Evolutionary conservation across 1,284 basidiomycete genomes (phyloP).

Genomic region (Ceratorhiza oryzae-sativae): DNA sequence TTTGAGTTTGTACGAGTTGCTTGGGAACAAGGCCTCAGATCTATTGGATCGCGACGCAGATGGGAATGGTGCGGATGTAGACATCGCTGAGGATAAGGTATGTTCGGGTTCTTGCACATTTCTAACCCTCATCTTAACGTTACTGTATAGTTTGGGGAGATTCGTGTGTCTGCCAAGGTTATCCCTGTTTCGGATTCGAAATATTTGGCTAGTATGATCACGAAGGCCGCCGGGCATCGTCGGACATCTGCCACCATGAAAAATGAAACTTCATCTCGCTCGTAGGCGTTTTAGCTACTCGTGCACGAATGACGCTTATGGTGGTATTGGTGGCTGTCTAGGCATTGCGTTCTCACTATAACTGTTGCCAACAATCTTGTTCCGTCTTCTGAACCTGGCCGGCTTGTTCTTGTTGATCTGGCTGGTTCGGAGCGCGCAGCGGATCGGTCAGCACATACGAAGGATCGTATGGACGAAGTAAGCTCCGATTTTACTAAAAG

Average conservation of each 20-base stretch:
- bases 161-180: constrained; percentile 30
- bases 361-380: constrained; percentile 50
- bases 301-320: not conserved
- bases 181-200: constrained; percentile 8
- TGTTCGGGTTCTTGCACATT: not conserved
- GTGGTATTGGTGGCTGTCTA: constrained; percentile 46
- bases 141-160: constrained; percentile 13
- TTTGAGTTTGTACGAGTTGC: constrained; percentile 30
- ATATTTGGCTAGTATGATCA: constrained; percentile 13
- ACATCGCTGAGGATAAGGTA: constrained; percentile 35
- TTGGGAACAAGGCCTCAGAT: constrained; percentile 32
- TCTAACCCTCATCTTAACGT: not conserved
- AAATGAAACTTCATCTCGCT: constrained; percentile 44
- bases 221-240: constrained; percentile 45
- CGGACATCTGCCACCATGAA: constrained; percentile 49
- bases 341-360: constrained; percentile 52
- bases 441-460: constrained; percentile 45
- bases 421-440: constrained; percentile 44
- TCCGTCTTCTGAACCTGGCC: constrained; percentile 51
- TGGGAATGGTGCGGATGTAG: constrained; percentile 23
- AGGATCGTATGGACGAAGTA: constrained; percentile 39
- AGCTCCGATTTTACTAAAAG: not conserved
- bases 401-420: constrained; percentile 51
- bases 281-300: not conserved
- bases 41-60: constrained; percentile 18